Evolutionary conservation across 805 yeast species (phyloP).

Genomic region (Teunomyces atbi): DNA sequence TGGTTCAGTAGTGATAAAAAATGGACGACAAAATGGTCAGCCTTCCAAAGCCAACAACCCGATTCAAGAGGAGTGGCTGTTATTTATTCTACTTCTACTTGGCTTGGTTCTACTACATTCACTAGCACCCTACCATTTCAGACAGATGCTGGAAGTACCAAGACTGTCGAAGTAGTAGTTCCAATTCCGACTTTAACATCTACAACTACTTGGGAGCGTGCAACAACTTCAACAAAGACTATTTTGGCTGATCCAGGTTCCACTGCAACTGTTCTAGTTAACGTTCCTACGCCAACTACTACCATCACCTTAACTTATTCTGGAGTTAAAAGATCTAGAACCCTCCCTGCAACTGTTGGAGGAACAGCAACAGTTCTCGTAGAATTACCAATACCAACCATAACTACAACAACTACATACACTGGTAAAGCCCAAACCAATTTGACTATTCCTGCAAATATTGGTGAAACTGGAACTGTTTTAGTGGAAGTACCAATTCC

Average conservation of each 20-base stretch:
- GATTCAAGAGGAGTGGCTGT: neutral
- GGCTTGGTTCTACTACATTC: neutral
- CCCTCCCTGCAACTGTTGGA: too few relatives aligned
- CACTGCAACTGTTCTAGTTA: conserved; percentile 4
- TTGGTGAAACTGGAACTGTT: too few relatives aligned
- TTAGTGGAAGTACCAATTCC: too few relatives aligned
- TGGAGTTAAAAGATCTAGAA: too few relatives aligned
- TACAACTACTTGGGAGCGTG: conserved; percentile 7
- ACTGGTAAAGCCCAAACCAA: too few relatives aligned
- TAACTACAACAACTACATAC: too few relatives aligned
- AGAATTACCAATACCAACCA: too few relatives aligned
- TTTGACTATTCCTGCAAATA: too few relatives aligned
- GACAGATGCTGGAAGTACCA: neutral
- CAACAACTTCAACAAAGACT: neutral
- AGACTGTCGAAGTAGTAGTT: neutral
- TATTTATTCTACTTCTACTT: neutral
- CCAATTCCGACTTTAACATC: conserved; percentile 1
- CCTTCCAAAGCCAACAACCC: neutral
- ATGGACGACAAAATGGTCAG: neutral
- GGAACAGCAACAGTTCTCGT: too few relatives aligned
- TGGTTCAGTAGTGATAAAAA: neutral
- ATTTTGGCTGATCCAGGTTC: neutral
- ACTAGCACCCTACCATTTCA: neutral
- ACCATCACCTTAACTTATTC: neutral
- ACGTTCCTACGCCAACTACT: neutral